phyloP scores from a whole-genome alignment of 2,329 filamentous ascomycete genomes.

The Ceratocystis destructans region DNA sequence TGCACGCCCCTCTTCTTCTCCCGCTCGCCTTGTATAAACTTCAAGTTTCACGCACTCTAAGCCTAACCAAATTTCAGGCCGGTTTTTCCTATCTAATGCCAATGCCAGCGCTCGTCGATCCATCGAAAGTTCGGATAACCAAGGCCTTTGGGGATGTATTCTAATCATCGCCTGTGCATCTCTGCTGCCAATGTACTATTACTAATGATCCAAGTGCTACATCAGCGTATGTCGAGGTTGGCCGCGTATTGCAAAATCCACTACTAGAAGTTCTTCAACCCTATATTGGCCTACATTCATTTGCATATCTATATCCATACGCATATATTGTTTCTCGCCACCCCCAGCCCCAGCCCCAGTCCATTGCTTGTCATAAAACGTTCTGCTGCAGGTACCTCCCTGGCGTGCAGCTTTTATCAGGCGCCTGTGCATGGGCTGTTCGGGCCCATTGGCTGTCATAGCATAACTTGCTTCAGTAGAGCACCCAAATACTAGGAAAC shows the following conservation, averaged over 20 bases:
- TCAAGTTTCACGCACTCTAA: not conserved
- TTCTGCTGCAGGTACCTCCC: conserved; percentile 6
- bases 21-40: too few species aligned
- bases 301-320: not conserved
- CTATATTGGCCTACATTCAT: not conserved
- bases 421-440: not conserved
- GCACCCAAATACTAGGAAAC: not conserved
- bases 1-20: not conserved
- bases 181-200: too few species aligned
- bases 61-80: too few species aligned
- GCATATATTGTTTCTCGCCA: not conserved
- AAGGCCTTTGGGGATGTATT: not conserved
- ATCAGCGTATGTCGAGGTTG: too few species aligned
- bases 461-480: not conserved
- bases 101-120: too few species aligned
- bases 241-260: too few species aligned
- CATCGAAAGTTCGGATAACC: not conserved
- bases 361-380: not conserved
- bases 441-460: not conserved
- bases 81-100: too few species aligned
- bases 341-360: not conserved
- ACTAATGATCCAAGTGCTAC: too few species aligned
- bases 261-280: not conserved
- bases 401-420: not conserved
- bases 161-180: too few species aligned